These are phyloP conservation scores for Fusarium sp. DNA, from an alignment of 2,329 filamentous ascomycete species.

Conservation along the genomic window DNA sequence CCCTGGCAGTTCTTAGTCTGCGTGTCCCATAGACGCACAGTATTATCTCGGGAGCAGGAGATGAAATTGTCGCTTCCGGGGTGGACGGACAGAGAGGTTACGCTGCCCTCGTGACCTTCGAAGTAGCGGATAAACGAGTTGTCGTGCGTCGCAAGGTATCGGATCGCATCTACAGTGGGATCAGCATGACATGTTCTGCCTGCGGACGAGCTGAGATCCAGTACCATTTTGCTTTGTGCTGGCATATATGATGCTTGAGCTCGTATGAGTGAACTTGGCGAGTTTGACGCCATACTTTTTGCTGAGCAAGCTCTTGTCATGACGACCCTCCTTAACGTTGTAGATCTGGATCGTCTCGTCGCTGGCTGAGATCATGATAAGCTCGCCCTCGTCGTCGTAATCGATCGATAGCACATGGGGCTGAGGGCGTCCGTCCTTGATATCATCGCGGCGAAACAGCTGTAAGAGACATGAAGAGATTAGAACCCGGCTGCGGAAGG, in stretches of 20 bases:
- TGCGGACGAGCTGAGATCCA: constrained; percentile 26
- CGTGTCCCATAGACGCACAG: constrained; percentile 90
- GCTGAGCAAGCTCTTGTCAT: constrained; percentile 89
- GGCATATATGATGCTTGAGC: constrained; percentile 92
- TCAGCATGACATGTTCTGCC: constrained; percentile 5
- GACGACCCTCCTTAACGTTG: constrained; percentile 89
- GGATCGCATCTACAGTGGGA: constrained; percentile 75
- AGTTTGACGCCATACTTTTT: constrained; percentile 98
- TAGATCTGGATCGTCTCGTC: constrained; percentile 97
- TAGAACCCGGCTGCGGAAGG: background rate
- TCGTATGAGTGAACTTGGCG: constrained; percentile 93
- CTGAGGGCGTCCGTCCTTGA: constrained; percentile 63
- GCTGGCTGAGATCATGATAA: constrained; percentile 89
- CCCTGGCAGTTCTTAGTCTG: constrained; percentile 84
- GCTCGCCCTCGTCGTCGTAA: constrained; percentile 95
- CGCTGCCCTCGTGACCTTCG: constrained; percentile 85
- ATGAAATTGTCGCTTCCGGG: constrained; percentile 92
- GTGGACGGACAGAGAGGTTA: constrained; percentile 86
- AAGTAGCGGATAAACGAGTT: constrained; percentile 98
- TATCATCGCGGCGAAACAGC: constrained; percentile 70
- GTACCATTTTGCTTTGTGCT: constrained; percentile 93
- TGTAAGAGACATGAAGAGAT: constrained; percentile 17
- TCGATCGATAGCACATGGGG: constrained; percentile 89
- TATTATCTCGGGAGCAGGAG: constrained; percentile 91
- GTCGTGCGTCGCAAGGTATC: constrained; percentile 91